phyloP scores from a whole-genome alignment of 495 filamentous ascomycete genomes.

The Pyronema omphalodes region DNA sequence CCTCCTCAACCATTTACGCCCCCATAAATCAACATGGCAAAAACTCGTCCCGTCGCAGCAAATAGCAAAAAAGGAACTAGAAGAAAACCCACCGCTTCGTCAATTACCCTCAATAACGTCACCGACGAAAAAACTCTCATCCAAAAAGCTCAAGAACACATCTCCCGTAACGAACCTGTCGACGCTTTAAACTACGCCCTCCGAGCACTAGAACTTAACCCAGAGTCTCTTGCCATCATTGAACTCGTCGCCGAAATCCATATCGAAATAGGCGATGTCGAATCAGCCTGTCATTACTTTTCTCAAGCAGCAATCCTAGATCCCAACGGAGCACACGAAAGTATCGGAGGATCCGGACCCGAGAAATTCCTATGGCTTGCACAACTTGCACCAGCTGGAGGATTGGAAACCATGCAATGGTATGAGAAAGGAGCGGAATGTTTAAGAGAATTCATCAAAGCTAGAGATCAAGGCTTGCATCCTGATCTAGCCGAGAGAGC shows the following conservation, averaged over 20 bases:
- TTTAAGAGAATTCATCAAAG: constrained; percentile 29
- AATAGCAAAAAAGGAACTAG: constrained; percentile 6
- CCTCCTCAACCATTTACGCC: not conserved
- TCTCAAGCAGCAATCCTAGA: constrained; percentile 51
- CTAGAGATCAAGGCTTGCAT: not conserved
- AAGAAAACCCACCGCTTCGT: constrained; percentile 21
- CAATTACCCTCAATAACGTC: constrained; percentile 31
- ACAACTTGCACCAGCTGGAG: constrained; percentile 77
- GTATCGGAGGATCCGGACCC: constrained; percentile 48
- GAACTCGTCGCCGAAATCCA: constrained; percentile 68
- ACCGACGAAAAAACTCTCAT: constrained; percentile 32
- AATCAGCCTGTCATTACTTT: constrained; percentile 51
- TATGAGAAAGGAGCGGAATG: constrained; percentile 63
- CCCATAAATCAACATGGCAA: constrained; percentile 14
- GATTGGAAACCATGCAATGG: constrained; percentile 66
- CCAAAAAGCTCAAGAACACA: constrained; percentile 44
- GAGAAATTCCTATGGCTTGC: constrained; percentile 95
- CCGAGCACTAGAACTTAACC: constrained; percentile 31
- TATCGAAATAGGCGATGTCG: constrained; percentile 65
- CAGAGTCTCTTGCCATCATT: constrained; percentile 40
- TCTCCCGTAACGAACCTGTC: constrained; percentile 45
- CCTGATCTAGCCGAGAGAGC: constrained; percentile 34
- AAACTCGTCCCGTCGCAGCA: constrained; percentile 12
- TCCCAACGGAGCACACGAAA: constrained; percentile 40
- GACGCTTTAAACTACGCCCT: constrained; percentile 49